Evolutionary conservation across 805 yeast species (phyloP).

Genomic region (Candida dajiaensis): DNA sequence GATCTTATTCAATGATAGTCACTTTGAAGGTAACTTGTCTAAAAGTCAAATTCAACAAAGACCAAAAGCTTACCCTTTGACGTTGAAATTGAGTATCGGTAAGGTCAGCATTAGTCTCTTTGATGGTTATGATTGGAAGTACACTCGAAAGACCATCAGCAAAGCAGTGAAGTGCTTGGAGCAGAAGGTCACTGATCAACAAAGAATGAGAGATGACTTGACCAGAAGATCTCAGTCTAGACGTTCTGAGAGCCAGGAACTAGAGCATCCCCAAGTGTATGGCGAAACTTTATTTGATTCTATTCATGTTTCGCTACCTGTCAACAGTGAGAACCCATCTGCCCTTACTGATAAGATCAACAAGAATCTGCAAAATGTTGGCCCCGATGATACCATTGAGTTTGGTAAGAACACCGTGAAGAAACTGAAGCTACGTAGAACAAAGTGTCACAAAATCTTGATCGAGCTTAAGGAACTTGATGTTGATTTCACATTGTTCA

Average conservation of each 20-base stretch:
- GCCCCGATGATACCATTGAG: constrained; percentile 13
- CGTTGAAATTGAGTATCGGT: constrained; percentile 25
- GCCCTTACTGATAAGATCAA: constrained; percentile 50
- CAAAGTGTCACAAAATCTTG: constrained; percentile 52
- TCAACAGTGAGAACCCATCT: constrained; percentile 33
- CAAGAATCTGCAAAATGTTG: constrained; percentile 32
- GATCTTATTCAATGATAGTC: constrained; percentile 21
- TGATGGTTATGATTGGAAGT: constrained; percentile 93
- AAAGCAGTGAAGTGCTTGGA: constrained; percentile 64
- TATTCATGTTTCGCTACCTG: constrained; percentile 60
- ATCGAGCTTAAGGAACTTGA: constrained; percentile 52
- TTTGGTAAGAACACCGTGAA: constrained; percentile 25
- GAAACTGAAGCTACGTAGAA: constrained; percentile 57
- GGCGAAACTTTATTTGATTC: constrained; percentile 75
- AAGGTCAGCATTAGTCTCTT: constrained; percentile 45
- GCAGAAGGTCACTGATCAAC: constrained; percentile 31
- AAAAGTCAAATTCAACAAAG: background rate
- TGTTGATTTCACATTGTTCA: constrained; percentile 38
- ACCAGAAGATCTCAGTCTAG: background rate
- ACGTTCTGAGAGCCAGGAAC: constrained; percentile 7
- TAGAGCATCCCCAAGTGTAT: constrained; percentile 26
- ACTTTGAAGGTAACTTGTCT: constrained; percentile 12
- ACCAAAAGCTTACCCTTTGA: constrained; percentile 10
- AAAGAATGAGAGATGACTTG: constrained; percentile 6
- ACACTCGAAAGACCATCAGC: constrained; percentile 61